A percentile compares a stretch with the other conserved stretches of the same genome.
These are phyloP conservation scores for Fraxinus albicans DNA, from an alignment of 305 asterid genomes.

Conservation along the genomic window DNA sequence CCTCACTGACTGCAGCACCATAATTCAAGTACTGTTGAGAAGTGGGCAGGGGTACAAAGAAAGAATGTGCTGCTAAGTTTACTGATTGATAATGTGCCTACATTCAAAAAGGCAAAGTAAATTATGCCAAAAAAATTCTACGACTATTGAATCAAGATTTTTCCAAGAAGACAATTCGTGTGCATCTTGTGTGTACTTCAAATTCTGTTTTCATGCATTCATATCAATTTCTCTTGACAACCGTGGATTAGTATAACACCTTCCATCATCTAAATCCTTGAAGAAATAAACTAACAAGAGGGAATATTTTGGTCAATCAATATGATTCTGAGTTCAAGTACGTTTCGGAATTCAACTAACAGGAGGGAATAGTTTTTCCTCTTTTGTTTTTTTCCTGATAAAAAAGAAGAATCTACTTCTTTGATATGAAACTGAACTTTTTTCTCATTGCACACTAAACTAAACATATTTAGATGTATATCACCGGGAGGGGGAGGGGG, in stretches of 20 bases:
- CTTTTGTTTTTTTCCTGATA: neutral
- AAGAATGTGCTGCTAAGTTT: conserved; percentile 58
- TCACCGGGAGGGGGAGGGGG: too few relatives aligned
- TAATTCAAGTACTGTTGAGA: conserved; percentile 49
- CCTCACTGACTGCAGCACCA: conserved; percentile 87
- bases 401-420: neutral
- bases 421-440: neutral
- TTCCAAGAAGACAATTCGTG: neutral
- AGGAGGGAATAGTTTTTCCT: neutral
- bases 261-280: too few relatives aligned
- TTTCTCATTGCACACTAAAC: neutral
- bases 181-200: too few relatives aligned
- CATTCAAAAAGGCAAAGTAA: conserved; percentile 16
- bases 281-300: neutral
- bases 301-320: neutral
- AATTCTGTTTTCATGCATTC: too few relatives aligned
- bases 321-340: neutral
- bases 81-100: conserved; percentile 55
- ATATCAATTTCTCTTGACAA: too few relatives aligned
- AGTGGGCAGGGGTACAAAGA: conserved; percentile 51
- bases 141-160: neutral
- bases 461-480: too few relatives aligned
- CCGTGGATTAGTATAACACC: too few relatives aligned
- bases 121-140: neutral
- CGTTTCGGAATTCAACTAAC: neutral